These are phyloP conservation scores for Penicillium janthinellum DNA, from an alignment of 2,329 filamentous ascomycete species.

Conservation along the genomic window DNA sequence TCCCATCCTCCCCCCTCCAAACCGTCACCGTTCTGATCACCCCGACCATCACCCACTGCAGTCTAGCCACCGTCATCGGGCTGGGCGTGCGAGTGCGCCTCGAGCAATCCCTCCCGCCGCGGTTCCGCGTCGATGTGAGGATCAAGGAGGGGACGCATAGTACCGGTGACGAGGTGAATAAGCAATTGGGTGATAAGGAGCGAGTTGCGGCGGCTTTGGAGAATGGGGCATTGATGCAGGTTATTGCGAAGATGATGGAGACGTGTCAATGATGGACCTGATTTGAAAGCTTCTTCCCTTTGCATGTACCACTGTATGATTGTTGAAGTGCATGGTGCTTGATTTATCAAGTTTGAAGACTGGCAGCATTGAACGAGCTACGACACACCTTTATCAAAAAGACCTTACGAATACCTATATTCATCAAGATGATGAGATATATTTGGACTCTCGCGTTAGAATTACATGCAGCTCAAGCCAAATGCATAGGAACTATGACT, in stretches of 20 bases:
- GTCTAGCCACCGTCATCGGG: slow-evolving; percentile 92
- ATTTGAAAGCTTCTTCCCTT: not conserved
- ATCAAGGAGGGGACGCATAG: slow-evolving; percentile 97
- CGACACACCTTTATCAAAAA: not conserved
- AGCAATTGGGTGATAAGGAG: slow-evolving; percentile 96
- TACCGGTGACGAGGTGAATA: slow-evolving; percentile 93
- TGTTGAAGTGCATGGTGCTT: not conserved
- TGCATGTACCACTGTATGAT: not conserved
- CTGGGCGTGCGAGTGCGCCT: slow-evolving; percentile 88
- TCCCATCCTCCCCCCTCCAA: slow-evolving; percentile 62
- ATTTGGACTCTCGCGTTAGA: slow-evolving; percentile 23
- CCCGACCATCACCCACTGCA: slow-evolving; percentile 96
- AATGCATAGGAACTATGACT: slow-evolving; percentile 12
- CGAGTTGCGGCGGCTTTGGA: slow-evolving; percentile 91
- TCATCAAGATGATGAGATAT: slow-evolving; percentile 7
- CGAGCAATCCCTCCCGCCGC: slow-evolving; percentile 85
- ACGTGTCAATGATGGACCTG: slow-evolving; percentile 65
- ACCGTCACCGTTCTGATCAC: slow-evolving; percentile 86
- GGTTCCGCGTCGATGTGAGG: slow-evolving; percentile 87
- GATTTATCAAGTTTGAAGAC: not conserved
- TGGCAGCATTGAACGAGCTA: not conserved
- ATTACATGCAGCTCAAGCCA: slow-evolving; percentile 21
- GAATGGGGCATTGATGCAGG: slow-evolving; percentile 84
- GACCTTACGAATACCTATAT: not conserved
- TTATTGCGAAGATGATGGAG: slow-evolving; percentile 91